phyloP scores from a whole-genome alignment of 768 basidiomycete genomes.

The Tulasnella sp. region DNA sequence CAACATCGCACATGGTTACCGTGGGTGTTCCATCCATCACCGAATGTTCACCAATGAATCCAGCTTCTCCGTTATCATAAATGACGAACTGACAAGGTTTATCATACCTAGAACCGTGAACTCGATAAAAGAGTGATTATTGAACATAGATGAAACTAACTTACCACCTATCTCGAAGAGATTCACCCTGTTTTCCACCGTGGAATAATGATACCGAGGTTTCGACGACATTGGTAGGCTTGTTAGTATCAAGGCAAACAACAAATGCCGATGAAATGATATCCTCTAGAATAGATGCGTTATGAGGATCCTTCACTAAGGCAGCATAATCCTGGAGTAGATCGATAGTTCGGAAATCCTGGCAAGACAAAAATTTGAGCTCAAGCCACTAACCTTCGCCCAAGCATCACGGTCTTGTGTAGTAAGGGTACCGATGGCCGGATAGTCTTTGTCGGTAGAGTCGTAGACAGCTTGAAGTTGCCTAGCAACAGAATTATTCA shows the following conservation, averaged over 20 bases:
- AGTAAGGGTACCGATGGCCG: constrained; percentile 65
- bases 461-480: constrained; percentile 63
- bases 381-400: constrained; percentile 53
- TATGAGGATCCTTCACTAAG: constrained; percentile 45
- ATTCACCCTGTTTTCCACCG: constrained; percentile 43
- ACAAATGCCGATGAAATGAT: constrained; percentile 82
- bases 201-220: constrained; percentile 72
- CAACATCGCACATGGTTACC: constrained; percentile 54
- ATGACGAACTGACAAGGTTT: constrained; percentile 83
- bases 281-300: constrained; percentile 48
- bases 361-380: neutral
- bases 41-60: constrained; percentile 87
- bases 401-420: constrained; percentile 74
- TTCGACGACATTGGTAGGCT: constrained; percentile 40
- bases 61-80: constrained; percentile 66
- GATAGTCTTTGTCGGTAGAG: constrained; percentile 46
- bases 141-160: neutral
- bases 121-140: neutral
- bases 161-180: constrained; percentile 30
- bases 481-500: constrained; percentile 26
- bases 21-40: constrained; percentile 85
- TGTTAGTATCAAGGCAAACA: constrained; percentile 59
- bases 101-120: constrained; percentile 49
- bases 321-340: constrained; percentile 46
- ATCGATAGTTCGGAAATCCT: neutral